Conservation (phyloP, 306 rosid species). For the Cicer cuneatum region DNA sequence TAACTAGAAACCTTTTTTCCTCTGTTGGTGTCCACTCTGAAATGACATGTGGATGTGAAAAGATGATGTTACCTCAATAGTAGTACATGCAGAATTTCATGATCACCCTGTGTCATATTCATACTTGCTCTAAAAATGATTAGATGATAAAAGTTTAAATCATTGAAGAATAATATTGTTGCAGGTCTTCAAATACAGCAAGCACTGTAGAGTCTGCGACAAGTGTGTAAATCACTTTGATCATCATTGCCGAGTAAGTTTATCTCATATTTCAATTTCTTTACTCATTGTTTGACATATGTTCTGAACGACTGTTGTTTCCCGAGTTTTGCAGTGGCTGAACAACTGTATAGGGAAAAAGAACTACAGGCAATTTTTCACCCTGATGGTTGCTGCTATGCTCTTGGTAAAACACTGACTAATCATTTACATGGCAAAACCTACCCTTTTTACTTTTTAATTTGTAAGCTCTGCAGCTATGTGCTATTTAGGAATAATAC, state of each 20-base stretch:
- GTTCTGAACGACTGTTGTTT: slow-evolving; percentile 33
- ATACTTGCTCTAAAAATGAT: neutral
- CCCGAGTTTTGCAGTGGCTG: slow-evolving; percentile 77
- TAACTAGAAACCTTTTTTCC: slow-evolving; percentile 18
- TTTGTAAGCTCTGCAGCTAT: neutral
- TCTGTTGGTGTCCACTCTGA: neutral
- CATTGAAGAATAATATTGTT: slow-evolving; percentile 31
- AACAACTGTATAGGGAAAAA: slow-evolving; percentile 92
- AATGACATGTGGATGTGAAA: neutral
- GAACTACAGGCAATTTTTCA: slow-evolving; percentile 89
- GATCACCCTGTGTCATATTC: slow-evolving; percentile 24
- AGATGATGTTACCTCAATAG: slow-evolving; percentile 27
- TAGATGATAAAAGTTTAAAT: slow-evolving; percentile 4
- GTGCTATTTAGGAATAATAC: slow-evolving; percentile 3
- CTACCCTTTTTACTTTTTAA: slow-evolving; percentile 14
- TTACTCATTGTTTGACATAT: slow-evolving; percentile 32
- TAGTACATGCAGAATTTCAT: slow-evolving; percentile 30
- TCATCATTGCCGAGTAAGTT: slow-evolving; percentile 95
- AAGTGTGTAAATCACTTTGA: slow-evolving; percentile 92
- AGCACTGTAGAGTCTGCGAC: slow-evolving; percentile 97
- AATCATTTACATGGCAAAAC: slow-evolving; percentile 31
- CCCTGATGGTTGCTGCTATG: slow-evolving; percentile 88
- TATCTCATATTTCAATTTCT: slow-evolving; percentile 30
- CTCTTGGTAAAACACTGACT: slow-evolving; percentile 79
- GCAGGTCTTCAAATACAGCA: slow-evolving; percentile 96